Percentiles rank a stretch among this genome's conserved stretches.
Conservation (phyloP, 2,329 filamentous ascomycete species). For the Sclerotinia minor region DNA sequence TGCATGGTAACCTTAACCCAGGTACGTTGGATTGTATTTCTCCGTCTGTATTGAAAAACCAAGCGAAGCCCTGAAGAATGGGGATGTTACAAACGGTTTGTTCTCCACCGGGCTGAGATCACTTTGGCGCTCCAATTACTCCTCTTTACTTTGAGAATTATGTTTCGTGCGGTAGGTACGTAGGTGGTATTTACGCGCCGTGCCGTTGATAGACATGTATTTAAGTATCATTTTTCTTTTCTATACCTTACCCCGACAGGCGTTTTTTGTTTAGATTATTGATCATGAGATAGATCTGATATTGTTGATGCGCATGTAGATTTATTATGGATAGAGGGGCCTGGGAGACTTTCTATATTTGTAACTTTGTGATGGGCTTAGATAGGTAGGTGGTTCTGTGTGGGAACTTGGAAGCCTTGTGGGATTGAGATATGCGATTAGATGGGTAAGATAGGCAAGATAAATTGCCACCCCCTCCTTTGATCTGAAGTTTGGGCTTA, state of each 20-base stretch:
- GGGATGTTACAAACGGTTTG: not conserved
- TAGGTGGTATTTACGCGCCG: not conserved
- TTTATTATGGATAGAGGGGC: no score
- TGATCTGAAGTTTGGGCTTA: not conserved
- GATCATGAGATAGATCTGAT: not conserved
- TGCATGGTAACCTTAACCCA: no score
- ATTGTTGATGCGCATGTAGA: not conserved
- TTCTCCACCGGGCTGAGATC: not conserved
- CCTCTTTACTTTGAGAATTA: not conserved
- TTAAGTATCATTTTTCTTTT: not conserved
- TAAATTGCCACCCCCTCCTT: not conserved
- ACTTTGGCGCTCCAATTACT: no score
- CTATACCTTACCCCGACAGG: not conserved
- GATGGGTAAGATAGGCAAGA: not conserved
- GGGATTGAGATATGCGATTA: not conserved
- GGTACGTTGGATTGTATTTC: no score
- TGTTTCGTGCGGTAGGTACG: not conserved
- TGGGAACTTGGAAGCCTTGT: no score
- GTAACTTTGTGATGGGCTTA: not conserved
- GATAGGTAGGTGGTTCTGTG: not conserved
- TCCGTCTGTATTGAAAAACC: no score
- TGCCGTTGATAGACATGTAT: not conserved
- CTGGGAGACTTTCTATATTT: not conserved
- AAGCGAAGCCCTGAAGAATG: not conserved
- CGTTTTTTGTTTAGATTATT: not conserved